These are phyloP conservation scores for Halenospora varia DNA, from an alignment of 495 filamentous ascomycete species.

Conservation along the genomic window DNA sequence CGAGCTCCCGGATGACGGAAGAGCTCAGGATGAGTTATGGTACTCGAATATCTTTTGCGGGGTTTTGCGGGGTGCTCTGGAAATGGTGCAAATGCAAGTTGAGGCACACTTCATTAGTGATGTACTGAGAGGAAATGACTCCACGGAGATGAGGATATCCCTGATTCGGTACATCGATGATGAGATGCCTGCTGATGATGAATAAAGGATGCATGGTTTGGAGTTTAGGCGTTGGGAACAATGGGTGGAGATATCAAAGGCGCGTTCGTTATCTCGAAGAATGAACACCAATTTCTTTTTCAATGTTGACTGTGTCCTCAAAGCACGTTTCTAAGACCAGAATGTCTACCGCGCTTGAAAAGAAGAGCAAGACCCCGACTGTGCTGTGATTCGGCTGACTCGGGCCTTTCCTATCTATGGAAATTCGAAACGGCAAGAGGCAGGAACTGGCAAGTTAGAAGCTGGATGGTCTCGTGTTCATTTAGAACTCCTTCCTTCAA, in stretches of 20 bases:
- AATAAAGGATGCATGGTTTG: conserved; percentile 42
- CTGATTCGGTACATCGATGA: conserved; percentile 95
- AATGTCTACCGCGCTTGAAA: too few species aligned
- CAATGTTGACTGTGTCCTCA: too few species aligned
- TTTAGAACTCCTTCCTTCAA: too few species aligned
- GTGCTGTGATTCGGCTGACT: too few species aligned
- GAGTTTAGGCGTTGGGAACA: conserved; percentile 10
- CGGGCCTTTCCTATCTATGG: too few species aligned
- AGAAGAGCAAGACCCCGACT: too few species aligned
- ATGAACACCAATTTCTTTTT: too few species aligned
- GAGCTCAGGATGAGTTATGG: conserved; percentile 96
- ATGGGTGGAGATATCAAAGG: conserved; percentile 3
- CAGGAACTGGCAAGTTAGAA: too few species aligned
- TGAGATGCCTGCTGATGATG: conserved; percentile 94
- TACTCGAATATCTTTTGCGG: conserved; percentile 97
- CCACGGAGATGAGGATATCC: conserved; percentile 93
- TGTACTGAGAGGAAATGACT: conserved; percentile 87
- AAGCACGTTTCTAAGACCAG: too few species aligned
- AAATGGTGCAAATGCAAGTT: conserved; percentile 99
- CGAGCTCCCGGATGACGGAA: conserved; percentile 91
- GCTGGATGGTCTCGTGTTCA: too few species aligned
- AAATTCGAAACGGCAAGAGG: too few species aligned
- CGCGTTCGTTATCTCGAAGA: background rate
- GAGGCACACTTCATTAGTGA: conserved; percentile 97
- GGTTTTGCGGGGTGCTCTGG: conserved; percentile 81